Percentiles rank a stretch among this genome's conserved stretches.
Evolutionary conservation across 2,329 filamentous ascomycete genomes (phyloP).

Genomic region (Botrytis tulipae): DNA sequence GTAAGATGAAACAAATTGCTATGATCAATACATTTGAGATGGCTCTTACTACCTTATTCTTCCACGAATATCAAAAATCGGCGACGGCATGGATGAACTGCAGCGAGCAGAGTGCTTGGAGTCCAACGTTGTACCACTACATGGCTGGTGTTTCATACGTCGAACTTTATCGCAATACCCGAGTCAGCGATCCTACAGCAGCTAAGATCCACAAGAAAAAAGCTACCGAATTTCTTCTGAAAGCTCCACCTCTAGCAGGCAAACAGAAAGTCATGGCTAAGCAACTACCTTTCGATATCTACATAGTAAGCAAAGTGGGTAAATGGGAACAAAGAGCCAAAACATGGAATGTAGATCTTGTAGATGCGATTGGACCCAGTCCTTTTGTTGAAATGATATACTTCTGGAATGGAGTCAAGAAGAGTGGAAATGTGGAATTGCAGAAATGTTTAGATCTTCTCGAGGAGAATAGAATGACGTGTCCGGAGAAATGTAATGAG

Average conservation of each 20-base stretch:
- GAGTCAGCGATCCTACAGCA: slow-evolving; percentile 44
- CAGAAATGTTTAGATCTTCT: slow-evolving; percentile 62
- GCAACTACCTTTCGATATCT: slow-evolving; percentile 86
- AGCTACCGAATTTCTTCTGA: slow-evolving; percentile 68
- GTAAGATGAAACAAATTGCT: slow-evolving; percentile 83
- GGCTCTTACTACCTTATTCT: slow-evolving; percentile 73
- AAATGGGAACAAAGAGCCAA: slow-evolving; percentile 84
- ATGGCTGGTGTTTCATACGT: slow-evolving; percentile 77
- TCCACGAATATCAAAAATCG: slow-evolving; percentile 73
- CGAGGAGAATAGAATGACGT: slow-evolving; percentile 58
- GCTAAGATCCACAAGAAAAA: slow-evolving; percentile 58
- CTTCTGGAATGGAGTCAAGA: slow-evolving; percentile 86
- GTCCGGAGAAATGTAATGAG: slow-evolving; percentile 48
- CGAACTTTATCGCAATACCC: slow-evolving; percentile 71
- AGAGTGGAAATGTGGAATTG: slow-evolving; percentile 68
- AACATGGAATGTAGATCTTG: slow-evolving; percentile 62
- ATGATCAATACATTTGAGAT: slow-evolving; percentile 84
- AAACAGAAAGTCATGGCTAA: slow-evolving; percentile 88
- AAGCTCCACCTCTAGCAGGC: slow-evolving; percentile 70
- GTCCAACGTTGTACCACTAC: slow-evolving; percentile 84
- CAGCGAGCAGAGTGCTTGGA: slow-evolving; percentile 85
- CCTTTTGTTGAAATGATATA: slow-evolving; percentile 90
- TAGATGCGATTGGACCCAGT: slow-evolving; percentile 77
- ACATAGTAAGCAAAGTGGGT: slow-evolving; percentile 75
- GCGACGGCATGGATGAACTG: slow-evolving; percentile 72